phyloP scores from a whole-genome alignment of 2,329 filamentous ascomycete species.

The Calonectria montana region DNA sequence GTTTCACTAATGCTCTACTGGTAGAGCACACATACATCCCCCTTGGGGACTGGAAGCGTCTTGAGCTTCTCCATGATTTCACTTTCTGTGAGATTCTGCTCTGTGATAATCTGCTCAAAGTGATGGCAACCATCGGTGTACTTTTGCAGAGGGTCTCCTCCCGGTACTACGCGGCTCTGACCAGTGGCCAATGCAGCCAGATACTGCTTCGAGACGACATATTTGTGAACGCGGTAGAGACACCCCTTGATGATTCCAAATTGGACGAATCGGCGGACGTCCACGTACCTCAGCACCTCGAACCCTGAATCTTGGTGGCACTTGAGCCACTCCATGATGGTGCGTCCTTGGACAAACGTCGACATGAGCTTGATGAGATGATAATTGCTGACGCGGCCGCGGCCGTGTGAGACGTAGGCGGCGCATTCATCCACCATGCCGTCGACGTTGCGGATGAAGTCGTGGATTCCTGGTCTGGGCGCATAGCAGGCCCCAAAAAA shows the following conservation, averaged over 20 bases:
- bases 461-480: constrained; percentile 78
- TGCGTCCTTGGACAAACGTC: constrained; percentile 83
- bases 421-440: constrained; percentile 88
- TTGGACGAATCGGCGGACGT: constrained; percentile 91
- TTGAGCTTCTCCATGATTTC: constrained; percentile 78
- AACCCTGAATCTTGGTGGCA: constrained; percentile 75
- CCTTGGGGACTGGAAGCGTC: constrained; percentile 62
- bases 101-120: constrained; percentile 86
- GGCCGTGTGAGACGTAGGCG: constrained; percentile 76
- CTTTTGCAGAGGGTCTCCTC: constrained; percentile 66
- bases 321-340: constrained; percentile 88
- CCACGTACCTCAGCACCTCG: constrained; percentile 78
- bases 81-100: constrained; percentile 75
- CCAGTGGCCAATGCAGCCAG: constrained; percentile 67
- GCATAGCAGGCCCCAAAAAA: constrained; percentile 94
- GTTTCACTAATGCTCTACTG: constrained; percentile 47
- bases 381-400: constrained; percentile 64
- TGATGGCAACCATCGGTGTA: constrained; percentile 81
- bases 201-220: constrained; percentile 78
- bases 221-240: constrained; percentile 92
- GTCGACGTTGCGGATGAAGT: constrained; percentile 80
- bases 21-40: constrained; percentile 67
- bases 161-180: constrained; percentile 54
- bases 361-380: constrained; percentile 86
- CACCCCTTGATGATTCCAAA: constrained; percentile 97